phyloP scores from a whole-genome alignment of 176 grass and related monocot species.

The Bromus sterilis region DNA sequence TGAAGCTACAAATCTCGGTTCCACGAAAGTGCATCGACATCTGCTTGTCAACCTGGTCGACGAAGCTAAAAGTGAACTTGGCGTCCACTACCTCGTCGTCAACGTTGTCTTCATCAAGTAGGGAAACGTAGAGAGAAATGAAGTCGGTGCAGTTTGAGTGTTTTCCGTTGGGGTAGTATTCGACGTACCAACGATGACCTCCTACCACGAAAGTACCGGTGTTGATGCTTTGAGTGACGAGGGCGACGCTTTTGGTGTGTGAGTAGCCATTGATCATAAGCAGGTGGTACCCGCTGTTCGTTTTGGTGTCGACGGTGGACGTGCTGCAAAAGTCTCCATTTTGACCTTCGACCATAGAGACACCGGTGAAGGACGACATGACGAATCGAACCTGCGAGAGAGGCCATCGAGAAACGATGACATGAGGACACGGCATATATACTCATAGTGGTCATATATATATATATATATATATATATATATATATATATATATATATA shows the following conservation, averaged over 20 bases:
- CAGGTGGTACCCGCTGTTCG: background rate
- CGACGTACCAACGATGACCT: background rate
- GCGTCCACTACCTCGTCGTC: background rate
- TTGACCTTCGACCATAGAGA: too few species aligned
- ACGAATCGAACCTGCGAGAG: too few species aligned
- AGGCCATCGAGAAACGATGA: too few species aligned
- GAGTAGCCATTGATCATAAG: background rate
- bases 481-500: too few species aligned
- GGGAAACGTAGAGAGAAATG: background rate
- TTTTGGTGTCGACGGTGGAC: background rate
- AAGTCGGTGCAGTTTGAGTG: background rate
- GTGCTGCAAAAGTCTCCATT: too few species aligned
- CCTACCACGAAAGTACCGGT: background rate
- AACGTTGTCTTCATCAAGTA: too few species aligned
- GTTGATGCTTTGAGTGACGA: background rate
- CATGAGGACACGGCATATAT: too few species aligned
- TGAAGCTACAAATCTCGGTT: too few species aligned
- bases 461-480: too few species aligned
- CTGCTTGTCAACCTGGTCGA: background rate
- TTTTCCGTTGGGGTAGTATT: background rate
- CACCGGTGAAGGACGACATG: too few species aligned
- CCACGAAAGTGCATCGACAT: too few species aligned
- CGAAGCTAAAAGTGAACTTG: background rate
- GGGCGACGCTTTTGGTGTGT: background rate
- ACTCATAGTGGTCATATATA: too few species aligned